phyloP scores from a whole-genome alignment of 139 green algal genomes.

The Coelastrella sp. region DNA sequence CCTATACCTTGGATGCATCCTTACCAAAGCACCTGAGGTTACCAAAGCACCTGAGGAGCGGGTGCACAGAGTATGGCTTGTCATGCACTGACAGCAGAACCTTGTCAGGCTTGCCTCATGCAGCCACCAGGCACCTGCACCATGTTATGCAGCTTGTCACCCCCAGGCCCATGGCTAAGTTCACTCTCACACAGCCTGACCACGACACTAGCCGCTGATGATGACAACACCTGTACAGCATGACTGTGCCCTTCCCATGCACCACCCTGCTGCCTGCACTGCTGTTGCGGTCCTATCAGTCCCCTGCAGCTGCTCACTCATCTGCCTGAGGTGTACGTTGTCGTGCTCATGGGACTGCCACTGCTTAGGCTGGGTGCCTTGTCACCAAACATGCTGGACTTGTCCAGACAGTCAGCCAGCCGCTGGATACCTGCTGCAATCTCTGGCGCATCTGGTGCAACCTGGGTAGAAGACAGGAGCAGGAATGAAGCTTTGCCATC shows the following conservation, averaged over 20 bases:
- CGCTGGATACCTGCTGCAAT: slow-evolving; percentile 41
- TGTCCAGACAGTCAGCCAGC: slow-evolving; percentile 44
- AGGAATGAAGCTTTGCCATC: too few species aligned
- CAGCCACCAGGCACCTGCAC: too few species aligned
- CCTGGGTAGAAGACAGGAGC: slow-evolving; percentile 4
- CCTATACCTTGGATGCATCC: too few species aligned
- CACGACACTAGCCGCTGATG: too few species aligned
- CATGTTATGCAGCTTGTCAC: too few species aligned
- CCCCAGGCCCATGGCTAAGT: too few species aligned
- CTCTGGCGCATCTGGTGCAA: slow-evolving; percentile 40
- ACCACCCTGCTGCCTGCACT: background rate
- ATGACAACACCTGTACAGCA: background rate
- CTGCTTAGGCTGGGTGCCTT: slow-evolving; percentile 40
- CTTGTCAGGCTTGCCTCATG: too few species aligned
- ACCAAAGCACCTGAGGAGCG: too few species aligned
- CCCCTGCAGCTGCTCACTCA: background rate
- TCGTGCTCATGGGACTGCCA: slow-evolving; percentile 38
- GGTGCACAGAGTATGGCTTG: too few species aligned
- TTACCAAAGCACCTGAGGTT: too few species aligned
- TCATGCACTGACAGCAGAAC: too few species aligned
- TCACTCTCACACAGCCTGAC: too few species aligned
- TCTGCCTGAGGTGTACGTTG: slow-evolving; percentile 13
- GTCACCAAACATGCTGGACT: slow-evolving; percentile 13
- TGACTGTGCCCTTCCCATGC: background rate
- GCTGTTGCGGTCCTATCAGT: background rate